Evolutionary conservation across 306 rosid species (phyloP).

Genomic region (Rubus idaeus): DNA sequence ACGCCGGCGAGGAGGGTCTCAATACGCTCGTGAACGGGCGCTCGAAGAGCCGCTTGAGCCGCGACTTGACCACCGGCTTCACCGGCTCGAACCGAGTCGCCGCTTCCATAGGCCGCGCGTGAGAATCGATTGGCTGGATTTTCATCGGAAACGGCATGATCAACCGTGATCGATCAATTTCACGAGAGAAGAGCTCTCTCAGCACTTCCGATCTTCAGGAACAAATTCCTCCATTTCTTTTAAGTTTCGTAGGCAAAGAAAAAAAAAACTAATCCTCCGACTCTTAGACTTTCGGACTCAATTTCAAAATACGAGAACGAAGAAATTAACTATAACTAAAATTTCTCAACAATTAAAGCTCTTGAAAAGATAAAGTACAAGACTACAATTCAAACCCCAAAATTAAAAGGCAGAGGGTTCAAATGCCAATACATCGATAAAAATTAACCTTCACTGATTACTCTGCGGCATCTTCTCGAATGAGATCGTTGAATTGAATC

Average conservation of each 20-base stretch:
- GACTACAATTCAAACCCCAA: neutral
- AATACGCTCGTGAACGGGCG: conserved; percentile 66
- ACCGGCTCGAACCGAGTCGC: conserved; percentile 41
- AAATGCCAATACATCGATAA: conserved; percentile 24
- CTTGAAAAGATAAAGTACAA: neutral
- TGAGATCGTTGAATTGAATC: conserved; percentile 18
- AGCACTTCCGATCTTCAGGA: conserved; percentile 22
- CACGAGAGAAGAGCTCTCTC: conserved; percentile 3
- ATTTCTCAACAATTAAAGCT: neutral
- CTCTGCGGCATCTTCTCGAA: conserved; percentile 20
- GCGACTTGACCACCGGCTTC: conserved; percentile 72
- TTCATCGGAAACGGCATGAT: conserved; percentile 66
- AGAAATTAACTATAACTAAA: conserved; percentile 11
- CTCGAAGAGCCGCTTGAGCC: conserved; percentile 70
- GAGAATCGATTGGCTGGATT: conserved; percentile 77
- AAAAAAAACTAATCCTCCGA: conserved; percentile 12
- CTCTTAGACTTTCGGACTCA: conserved; percentile 33
- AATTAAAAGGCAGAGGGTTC: conserved; percentile 2
- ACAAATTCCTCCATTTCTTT: conserved; percentile 28
- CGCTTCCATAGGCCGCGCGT: conserved; percentile 30
- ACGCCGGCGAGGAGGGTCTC: conserved; percentile 31
- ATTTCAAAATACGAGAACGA: conserved; percentile 40
- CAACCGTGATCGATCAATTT: conserved; percentile 9
- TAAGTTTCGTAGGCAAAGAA: no score
- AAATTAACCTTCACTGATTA: conserved; percentile 23